Evolutionary conservation across 306 rosid genomes (phyloP).

Genomic region (Cicer bijugum): DNA sequence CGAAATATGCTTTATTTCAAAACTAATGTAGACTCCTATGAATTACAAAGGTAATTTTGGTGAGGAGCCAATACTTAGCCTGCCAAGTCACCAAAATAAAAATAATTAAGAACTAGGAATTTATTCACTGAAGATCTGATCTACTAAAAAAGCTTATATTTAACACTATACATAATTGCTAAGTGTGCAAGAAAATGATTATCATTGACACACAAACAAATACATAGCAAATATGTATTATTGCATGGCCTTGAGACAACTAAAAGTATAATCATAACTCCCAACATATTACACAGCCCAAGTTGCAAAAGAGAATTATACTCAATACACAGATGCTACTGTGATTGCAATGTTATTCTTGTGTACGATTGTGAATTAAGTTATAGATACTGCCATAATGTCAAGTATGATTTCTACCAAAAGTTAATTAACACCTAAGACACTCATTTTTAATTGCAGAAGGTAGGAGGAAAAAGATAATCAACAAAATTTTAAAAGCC

Average conservation of each 20-base stretch:
- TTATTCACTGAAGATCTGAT: background rate
- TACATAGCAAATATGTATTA: conserved; percentile 5
- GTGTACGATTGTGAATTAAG: conserved; percentile 1
- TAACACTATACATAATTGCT: background rate
- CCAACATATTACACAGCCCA: background rate
- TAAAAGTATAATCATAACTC: background rate
- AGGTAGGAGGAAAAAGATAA: conserved; percentile 26
- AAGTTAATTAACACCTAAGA: conserved; percentile 1
- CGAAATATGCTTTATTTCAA: background rate
- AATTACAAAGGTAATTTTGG: conserved; percentile 1
- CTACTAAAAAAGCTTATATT: background rate
- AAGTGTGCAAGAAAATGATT: background rate
- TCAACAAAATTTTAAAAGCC: background rate
- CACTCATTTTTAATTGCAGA: conserved; percentile 19
- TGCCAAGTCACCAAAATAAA: background rate
- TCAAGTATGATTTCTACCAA: conserved; percentile 6
- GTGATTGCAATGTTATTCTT: conserved; percentile 12
- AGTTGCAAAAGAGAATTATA: background rate
- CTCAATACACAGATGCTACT: background rate
- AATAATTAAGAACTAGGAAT: background rate
- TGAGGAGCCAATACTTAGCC: background rate
- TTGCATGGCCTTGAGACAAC: background rate
- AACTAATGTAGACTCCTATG: background rate
- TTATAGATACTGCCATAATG: background rate
- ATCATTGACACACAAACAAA: conserved; percentile 5